Base-by-base conservation (phyloP, 78 protist species). In the Polysphondylium violaceum region DNA sequence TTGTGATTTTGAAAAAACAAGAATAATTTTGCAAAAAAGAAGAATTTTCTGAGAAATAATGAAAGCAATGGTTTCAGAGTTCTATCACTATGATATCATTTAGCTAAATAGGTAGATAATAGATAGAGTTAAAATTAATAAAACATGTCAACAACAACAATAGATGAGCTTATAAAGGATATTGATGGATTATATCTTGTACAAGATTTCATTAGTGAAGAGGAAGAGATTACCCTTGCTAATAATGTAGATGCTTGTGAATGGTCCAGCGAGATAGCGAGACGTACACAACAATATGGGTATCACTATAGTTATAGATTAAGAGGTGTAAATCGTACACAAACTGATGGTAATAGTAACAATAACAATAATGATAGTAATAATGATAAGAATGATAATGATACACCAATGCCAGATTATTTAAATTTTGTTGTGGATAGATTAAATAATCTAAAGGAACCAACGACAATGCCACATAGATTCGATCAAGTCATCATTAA, bases 221-320 rank as follows among this genome's bases (percentile, higher is more conserved):
- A 71, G 47, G 76, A 71, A 11, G 76, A 71, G 59, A 3, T 5
- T 1, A 9, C 8, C 4, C 29, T 71, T 3, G 9, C 47, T 2
- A 23, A 71, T 2, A 71, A n/a, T 47, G 47, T 71, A 21, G 76
- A 71, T 29, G 43, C 19, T 5, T 7, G 8, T 2, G 59, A 41
- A 9, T 71, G 76, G 76, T 51, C 56, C 7, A 47, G 19, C 31
- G 76, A 71, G 14, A 71, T 71, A 7, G 76, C 59, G 12, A 47
- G 55, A 47, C 2, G 76, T 11, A 71, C 76, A 47, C 76, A 71
- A 29, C 76, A 71, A 29, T 71, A 71, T 71, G 76, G 76, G 2
- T 71, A 47, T 71, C 76, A 71, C 23, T 71, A 71, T 71, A 47
- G 33, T 9, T 71, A 71, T 43, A 40, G 31, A 38, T 4, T 11